Conservation (phyloP, 2,329 filamentous ascomycete genomes). For the Ceratocystis cacaofunesta region DNA sequence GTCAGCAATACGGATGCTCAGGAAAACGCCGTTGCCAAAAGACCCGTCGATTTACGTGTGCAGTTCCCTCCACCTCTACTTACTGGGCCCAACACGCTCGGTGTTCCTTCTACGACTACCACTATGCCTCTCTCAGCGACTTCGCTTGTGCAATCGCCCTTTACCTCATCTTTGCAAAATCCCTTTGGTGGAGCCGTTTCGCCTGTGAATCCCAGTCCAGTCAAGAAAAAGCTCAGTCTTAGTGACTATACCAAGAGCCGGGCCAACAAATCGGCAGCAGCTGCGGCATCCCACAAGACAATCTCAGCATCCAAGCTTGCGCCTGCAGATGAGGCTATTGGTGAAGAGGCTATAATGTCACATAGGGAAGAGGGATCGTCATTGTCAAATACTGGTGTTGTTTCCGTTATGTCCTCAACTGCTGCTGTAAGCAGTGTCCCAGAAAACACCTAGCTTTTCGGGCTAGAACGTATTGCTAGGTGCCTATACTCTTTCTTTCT, state of each 20-base stretch:
- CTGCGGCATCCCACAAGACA: conserved; percentile 19
- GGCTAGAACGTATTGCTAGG: not conserved
- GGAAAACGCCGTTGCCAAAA: conserved; percentile 20
- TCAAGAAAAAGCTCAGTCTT: conserved; percentile 52
- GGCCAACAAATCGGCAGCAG: conserved; percentile 38
- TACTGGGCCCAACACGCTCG: conserved; percentile 30
- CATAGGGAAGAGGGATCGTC: not conserved
- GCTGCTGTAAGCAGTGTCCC: not conserved
- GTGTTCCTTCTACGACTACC: conserved; percentile 25
- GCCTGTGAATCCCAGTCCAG: conserved; percentile 41
- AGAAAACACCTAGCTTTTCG: not conserved
- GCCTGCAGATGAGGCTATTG: conserved; percentile 10
- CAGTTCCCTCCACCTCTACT: conserved; percentile 39
- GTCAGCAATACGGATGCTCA: not conserved
- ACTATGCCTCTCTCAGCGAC: conserved; percentile 35
- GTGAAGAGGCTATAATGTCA: not conserved
- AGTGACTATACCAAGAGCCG: conserved; percentile 50
- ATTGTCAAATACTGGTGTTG: no score
- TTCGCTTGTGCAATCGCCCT: conserved; percentile 36
- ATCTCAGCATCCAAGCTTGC: conserved; percentile 7
- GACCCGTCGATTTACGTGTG: conserved; percentile 35
- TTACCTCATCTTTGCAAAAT: conserved; percentile 28
- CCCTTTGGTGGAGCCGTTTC: conserved; percentile 30
- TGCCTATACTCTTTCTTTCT: not conserved
- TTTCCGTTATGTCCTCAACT: not conserved